These are phyloP conservation scores for Penicillium ucsense DNA, from an alignment of 495 filamentous ascomycete genomes.

Conservation along the genomic window DNA sequence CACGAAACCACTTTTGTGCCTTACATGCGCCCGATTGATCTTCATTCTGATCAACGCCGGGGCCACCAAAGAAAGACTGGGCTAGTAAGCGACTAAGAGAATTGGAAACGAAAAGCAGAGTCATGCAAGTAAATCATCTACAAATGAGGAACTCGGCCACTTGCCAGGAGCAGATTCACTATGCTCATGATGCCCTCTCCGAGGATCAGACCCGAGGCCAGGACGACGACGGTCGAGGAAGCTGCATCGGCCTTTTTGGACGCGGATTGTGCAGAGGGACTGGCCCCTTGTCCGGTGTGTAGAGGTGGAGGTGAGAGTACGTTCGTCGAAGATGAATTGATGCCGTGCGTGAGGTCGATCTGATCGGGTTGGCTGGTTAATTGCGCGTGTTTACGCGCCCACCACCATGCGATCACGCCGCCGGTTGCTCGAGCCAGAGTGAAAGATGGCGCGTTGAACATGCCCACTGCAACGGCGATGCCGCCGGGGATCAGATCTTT, in stretches of 20 bases:
- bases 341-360: not conserved
- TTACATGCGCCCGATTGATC: no score
- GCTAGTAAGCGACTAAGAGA: no score
- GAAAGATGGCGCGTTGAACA: constrained; percentile 96
- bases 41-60: no score
- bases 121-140: not conserved
- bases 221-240: constrained; percentile 48
- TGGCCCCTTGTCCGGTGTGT: not conserved
- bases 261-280: constrained; percentile 15
- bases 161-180: constrained; percentile 76
- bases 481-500: constrained; percentile 66
- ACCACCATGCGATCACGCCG: constrained; percentile 75
- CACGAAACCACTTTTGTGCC: no score
- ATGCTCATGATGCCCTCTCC: constrained; percentile 94
- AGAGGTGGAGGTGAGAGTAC: not conserved
- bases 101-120: no score
- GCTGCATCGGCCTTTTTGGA: constrained; percentile 31
- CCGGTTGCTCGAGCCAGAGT: constrained; percentile 84
- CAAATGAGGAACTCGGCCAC: constrained; percentile 67
- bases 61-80: no score
- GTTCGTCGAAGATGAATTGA: not conserved
- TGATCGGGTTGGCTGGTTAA: not conserved
- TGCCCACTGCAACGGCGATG: constrained; percentile 92
- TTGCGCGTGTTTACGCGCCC: constrained; percentile 21
- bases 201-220: constrained; percentile 74